These are phyloP conservation scores for Inga laurina DNA, from an alignment of 306 rosid genomes.

Conservation along the genomic window DNA sequence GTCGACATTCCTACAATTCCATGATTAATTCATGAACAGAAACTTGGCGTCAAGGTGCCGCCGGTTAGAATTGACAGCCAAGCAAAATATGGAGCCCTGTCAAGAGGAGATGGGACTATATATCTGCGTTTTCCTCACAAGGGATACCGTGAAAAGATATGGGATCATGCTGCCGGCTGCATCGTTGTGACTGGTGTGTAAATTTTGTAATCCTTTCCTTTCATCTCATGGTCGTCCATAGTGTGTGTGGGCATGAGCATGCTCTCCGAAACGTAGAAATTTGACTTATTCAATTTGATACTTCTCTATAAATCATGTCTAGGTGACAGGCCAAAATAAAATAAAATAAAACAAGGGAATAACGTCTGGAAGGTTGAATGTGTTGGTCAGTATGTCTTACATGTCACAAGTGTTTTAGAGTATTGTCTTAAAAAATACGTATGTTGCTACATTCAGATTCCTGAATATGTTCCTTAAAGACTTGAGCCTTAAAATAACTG, in stretches of 20 bases:
- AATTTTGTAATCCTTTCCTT: slow-evolving; percentile 17
- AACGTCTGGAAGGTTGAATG: not conserved
- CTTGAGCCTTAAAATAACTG: not conserved
- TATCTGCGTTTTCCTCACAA: slow-evolving; percentile 84
- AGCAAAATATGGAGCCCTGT: too few relatives aligned
- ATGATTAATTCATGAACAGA: slow-evolving; percentile 30
- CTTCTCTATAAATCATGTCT: not conserved
- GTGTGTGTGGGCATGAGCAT: not conserved
- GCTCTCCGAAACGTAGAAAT: not conserved
- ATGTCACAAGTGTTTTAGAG: not conserved
- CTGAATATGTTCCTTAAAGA: not conserved
- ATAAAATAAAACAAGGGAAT: not conserved
- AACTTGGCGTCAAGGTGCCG: too few relatives aligned
- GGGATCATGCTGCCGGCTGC: slow-evolving; percentile 99
- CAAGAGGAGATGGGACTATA: too few relatives aligned
- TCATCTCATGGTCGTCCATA: not conserved
- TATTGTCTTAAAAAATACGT: not conserved
- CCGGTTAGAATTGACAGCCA: too few relatives aligned
- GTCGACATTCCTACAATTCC: slow-evolving; percentile 1
- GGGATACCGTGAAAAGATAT: slow-evolving; percentile 95
- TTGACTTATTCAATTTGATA: not conserved
- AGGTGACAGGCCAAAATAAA: not conserved
- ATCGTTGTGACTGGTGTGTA: slow-evolving; percentile 81
- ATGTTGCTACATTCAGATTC: not conserved
- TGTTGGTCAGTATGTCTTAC: not conserved